Evolutionary conservation across 257 asterid genomes (phyloP).

Genomic region (Gentiana straminea): DNA sequence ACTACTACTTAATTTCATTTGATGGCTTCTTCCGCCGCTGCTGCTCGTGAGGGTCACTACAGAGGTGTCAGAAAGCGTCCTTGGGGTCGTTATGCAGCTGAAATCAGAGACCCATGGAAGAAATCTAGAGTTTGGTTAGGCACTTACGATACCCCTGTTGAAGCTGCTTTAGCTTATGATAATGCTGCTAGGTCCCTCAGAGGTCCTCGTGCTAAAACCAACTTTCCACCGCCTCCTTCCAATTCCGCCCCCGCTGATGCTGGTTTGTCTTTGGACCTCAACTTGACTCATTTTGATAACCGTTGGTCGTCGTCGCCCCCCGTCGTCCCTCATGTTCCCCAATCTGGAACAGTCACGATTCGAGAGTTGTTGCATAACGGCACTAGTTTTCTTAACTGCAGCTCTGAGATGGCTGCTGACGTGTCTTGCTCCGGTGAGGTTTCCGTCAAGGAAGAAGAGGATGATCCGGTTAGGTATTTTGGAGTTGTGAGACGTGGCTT

Average conservation of each 20-base stretch:
- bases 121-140: slow-evolving; percentile 96
- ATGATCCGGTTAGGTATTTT: slow-evolving; percentile 35
- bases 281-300: slow-evolving; percentile 53
- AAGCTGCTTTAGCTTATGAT: slow-evolving; percentile 96
- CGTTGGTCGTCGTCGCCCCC: slow-evolving; percentile 34
- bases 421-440: slow-evolving; percentile 16
- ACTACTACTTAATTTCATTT: neutral
- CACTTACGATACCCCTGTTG: slow-evolving; percentile 92
- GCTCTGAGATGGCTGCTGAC: slow-evolving; percentile 11
- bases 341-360: slow-evolving; percentile 31
- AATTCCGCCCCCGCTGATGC: slow-evolving; percentile 8
- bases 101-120: slow-evolving; percentile 97
- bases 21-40: slow-evolving; percentile 8
- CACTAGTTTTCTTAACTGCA: neutral
- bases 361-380: slow-evolving; percentile 54
- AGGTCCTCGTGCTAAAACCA: slow-evolving; percentile 85
- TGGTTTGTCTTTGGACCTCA: slow-evolving; percentile 48
- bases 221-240: slow-evolving; percentile 39
- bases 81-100: slow-evolving; percentile 99
- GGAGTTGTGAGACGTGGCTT: slow-evolving; percentile 75
- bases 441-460: slow-evolving; percentile 26
- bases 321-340: too few relatives aligned
- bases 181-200: slow-evolving; percentile 97
- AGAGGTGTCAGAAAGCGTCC: slow-evolving; percentile 95
- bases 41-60: slow-evolving; percentile 85